phyloP scores from a whole-genome alignment of 768 basidiomycete genomes.

The Trametes meyenii region DNA sequence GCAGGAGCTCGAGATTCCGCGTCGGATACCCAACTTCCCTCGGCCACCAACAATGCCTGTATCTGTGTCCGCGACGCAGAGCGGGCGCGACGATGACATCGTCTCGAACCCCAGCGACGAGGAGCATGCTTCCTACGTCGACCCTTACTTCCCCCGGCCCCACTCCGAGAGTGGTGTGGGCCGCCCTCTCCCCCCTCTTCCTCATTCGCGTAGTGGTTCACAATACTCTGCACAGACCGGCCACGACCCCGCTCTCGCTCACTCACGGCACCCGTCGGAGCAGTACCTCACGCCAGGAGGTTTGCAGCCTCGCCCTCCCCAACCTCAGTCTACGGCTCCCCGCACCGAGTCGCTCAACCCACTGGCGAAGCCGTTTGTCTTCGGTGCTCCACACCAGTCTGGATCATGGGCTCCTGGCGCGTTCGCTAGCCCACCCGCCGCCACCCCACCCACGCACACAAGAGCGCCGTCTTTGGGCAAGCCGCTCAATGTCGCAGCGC shows the following conservation, averaged over 20 bases:
- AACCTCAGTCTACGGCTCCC: slow-evolving; percentile 15
- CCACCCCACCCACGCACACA: slow-evolving; percentile 41
- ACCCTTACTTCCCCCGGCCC: slow-evolving; percentile 38
- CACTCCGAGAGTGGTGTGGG: slow-evolving; percentile 46
- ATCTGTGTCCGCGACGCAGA: slow-evolving; percentile 27
- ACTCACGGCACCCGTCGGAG: slow-evolving; percentile 56
- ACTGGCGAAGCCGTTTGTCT: slow-evolving; percentile 82
- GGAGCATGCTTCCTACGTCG: slow-evolving; percentile 34
- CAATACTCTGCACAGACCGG: slow-evolving; percentile 49
- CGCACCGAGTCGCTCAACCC: slow-evolving; percentile 61
- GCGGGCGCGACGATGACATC: slow-evolving; percentile 56
- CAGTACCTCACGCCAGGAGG: slow-evolving; percentile 41
- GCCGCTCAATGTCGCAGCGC: slow-evolving; percentile 77
- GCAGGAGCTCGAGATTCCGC: slow-evolving; percentile 60
- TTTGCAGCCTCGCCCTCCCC: slow-evolving; percentile 25
- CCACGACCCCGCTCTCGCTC: slow-evolving; percentile 64
- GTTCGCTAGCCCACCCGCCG: slow-evolving; percentile 31
- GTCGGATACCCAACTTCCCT: slow-evolving; percentile 80
- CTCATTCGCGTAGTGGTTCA: slow-evolving; percentile 68
- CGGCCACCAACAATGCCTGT: slow-evolving; percentile 60
- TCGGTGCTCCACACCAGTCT: slow-evolving; percentile 50
- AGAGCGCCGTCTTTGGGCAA: slow-evolving; percentile 57
- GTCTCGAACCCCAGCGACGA: slow-evolving; percentile 90
- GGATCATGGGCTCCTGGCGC: slow-evolving; percentile 37
- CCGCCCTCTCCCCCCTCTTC: slow-evolving; percentile 60